Conservation (phyloP, 129 eudicot genomes). For the Chrysanthemum lavandulifolium region DNA sequence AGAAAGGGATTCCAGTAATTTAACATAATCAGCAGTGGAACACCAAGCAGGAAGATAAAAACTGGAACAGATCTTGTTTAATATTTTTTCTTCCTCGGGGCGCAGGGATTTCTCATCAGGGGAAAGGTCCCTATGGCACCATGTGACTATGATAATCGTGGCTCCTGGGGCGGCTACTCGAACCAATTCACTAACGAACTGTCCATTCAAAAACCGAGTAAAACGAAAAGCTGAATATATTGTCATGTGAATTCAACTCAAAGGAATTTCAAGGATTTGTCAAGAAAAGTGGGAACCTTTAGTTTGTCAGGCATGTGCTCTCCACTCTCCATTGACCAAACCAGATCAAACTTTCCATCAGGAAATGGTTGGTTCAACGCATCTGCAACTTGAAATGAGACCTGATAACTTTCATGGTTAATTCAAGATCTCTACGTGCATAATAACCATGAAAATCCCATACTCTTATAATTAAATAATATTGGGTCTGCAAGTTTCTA, state of each 20-base stretch:
- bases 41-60: conserved; percentile 93
- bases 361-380: conserved; percentile 88
- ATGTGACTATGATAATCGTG: conserved; percentile 78
- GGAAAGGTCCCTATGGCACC: conserved; percentile 90
- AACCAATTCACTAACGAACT: conserved; percentile 86
- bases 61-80: conserved; percentile 68
- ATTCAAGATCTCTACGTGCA: conserved; percentile 13
- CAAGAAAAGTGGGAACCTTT: conserved; percentile 42
- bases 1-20: conserved; percentile 63
- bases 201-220: conserved; percentile 8
- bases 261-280: background rate
- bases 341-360: conserved; percentile 81
- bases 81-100: conserved; percentile 60
- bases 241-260: background rate
- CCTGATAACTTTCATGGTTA: conserved; percentile 47
- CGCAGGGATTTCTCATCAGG: conserved; percentile 64
- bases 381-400: conserved; percentile 87
- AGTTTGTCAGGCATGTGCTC: conserved; percentile 96
- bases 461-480: background rate
- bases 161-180: conserved; percentile 96
- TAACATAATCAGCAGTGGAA: conserved; percentile 78
- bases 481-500: background rate
- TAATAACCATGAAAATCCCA: background rate
- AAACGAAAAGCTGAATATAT: background rate
- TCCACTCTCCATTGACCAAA: conserved; percentile 99